Base-by-base conservation (phyloP, 306 rosid species). In the Psophocarpus tetragonolobus region DNA sequence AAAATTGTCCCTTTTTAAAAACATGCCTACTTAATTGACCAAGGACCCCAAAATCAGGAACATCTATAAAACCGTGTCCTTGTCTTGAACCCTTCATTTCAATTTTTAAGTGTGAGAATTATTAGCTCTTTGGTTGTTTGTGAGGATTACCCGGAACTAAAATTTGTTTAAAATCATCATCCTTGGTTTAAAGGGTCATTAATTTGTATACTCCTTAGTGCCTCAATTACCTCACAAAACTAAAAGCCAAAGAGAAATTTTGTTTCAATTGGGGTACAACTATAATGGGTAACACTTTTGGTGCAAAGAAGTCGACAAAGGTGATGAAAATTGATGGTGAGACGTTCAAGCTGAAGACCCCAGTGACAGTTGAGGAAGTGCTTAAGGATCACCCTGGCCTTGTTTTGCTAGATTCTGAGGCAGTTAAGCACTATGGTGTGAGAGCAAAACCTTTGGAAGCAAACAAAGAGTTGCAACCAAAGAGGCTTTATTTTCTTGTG, bases 201-300 rank as follows among this genome's bases (percentile, higher is more conserved):
- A 3, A 30, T 73, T 42, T 47, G 11, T 21, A 0, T 67, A 39
- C 61, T 20, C 30, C 6, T 1, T 61, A 35, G 81, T 76, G 60
- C 53, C 68, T 73, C 70, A 60, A 1, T n/a, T n/a, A n/a, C 41
- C 57, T 67, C 64, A 74, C 24, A 30, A 14, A 26, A 11, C 73
- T 12, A 61, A 41, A 26, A 47, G 18, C 23, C 42, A 39, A 21
- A 29, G 41, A 21, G 23, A 68, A 42, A 48, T 8, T 9, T 0
- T 60, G 11, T n/a, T n/a, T 45, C 23, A 9, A 23, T 60, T 62
- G 26, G 30, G 76, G 65, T 20, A 36, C 42, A 27, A 48, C n/a
- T n/a, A 29, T n/a, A 36, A 96, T 96, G 99, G 99, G 99, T 0
- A 96, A 96, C 83, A 58, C 78, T 2, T 88, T 95, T 66, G 94